These are phyloP conservation scores for Suhomyces taliae DNA, from an alignment of 1,139 yeast genomes.

Conservation along the genomic window DNA sequence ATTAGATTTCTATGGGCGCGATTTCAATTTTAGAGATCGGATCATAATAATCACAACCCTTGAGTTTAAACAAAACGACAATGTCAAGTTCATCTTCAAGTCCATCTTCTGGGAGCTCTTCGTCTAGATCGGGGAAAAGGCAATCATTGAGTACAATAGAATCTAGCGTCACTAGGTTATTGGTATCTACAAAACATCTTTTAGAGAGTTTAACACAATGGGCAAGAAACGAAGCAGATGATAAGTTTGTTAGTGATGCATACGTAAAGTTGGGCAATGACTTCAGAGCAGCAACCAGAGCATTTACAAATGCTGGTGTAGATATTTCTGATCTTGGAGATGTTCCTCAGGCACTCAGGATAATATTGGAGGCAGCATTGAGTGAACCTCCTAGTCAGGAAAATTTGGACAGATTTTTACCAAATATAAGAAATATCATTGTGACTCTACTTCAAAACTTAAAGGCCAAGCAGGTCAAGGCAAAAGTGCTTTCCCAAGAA, in stretches of 20 bases:
- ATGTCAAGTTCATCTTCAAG: constrained; percentile 10
- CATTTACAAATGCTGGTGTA: constrained; percentile 67
- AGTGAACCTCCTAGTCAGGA: constrained; percentile 86
- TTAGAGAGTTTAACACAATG: constrained; percentile 85
- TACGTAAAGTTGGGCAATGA: constrained; percentile 94
- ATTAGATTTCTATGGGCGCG: not conserved
- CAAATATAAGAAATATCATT: constrained; percentile 83
- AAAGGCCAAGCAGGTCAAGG: constrained; percentile 71
- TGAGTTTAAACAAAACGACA: not conserved
- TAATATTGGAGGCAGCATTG: constrained; percentile 81
- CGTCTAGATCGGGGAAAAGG: constrained; percentile 20
- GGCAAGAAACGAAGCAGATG: constrained; percentile 81
- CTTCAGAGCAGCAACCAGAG: constrained; percentile 80
- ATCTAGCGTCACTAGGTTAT: constrained; percentile 74
- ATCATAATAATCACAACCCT: constrained; percentile 3
- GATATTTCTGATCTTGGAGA: constrained; percentile 73
- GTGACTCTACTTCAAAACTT: constrained; percentile 77
- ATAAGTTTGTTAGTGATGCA: constrained; percentile 83
- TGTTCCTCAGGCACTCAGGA: constrained; percentile 71
- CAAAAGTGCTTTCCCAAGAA: constrained; percentile 37
- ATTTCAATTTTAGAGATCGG: not conserved
- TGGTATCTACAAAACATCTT: constrained; percentile 87
- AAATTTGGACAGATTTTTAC: constrained; percentile 76
- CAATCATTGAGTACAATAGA: constrained; percentile 65
- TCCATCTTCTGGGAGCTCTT: constrained; percentile 4